Evolutionary conservation across 352 stramenopile species (phyloP).

Genomic region (Phytophthora sp.): DNA sequence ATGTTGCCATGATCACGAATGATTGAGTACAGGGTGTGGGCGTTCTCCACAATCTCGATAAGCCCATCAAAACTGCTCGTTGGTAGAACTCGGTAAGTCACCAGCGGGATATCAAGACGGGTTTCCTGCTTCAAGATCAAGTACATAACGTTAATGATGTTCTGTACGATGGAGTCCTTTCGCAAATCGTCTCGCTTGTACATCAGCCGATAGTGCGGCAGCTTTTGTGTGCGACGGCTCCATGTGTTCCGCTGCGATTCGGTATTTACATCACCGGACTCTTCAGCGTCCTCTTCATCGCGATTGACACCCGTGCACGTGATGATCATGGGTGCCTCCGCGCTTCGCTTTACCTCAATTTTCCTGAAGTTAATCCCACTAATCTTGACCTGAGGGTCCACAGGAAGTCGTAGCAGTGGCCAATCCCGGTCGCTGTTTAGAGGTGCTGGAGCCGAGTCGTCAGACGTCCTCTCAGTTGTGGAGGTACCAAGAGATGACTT

Average conservation of each 20-base stretch:
- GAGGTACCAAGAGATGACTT: constrained; percentile 49
- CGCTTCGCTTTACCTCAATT: constrained; percentile 83
- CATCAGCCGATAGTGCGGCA: constrained; percentile 82
- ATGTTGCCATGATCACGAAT: constrained; percentile 84
- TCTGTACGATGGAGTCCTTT: constrained; percentile 87
- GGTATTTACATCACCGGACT: constrained; percentile 19
- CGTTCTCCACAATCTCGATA: constrained; percentile 89
- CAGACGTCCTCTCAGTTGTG: constrained; percentile 8
- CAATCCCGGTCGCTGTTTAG: constrained; percentile 12
- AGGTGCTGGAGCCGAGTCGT: neutral
- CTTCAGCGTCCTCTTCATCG: constrained; percentile 68
- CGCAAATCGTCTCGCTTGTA: constrained; percentile 89
- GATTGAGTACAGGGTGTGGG: constrained; percentile 86
- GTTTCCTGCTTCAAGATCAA: constrained; percentile 87
- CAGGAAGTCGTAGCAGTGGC: constrained; percentile 61
- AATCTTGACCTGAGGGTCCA: constrained; percentile 77
- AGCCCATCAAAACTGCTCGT: constrained; percentile 86
- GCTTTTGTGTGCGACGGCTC: constrained; percentile 31
- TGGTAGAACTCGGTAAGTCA: constrained; percentile 87
- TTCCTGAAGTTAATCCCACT: constrained; percentile 74
- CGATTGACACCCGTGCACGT: constrained; percentile 79
- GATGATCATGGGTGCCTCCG: constrained; percentile 83
- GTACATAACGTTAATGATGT: constrained; percentile 92
- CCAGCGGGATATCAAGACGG: constrained; percentile 75
- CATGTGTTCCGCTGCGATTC: constrained; percentile 47